A percentile compares a stretch with the other conserved stretches of the same genome.
These are phyloP conservation scores for Amanita subjunquillea DNA, from an alignment of 768 basidiomycete genomes.

Conservation along the genomic window DNA sequence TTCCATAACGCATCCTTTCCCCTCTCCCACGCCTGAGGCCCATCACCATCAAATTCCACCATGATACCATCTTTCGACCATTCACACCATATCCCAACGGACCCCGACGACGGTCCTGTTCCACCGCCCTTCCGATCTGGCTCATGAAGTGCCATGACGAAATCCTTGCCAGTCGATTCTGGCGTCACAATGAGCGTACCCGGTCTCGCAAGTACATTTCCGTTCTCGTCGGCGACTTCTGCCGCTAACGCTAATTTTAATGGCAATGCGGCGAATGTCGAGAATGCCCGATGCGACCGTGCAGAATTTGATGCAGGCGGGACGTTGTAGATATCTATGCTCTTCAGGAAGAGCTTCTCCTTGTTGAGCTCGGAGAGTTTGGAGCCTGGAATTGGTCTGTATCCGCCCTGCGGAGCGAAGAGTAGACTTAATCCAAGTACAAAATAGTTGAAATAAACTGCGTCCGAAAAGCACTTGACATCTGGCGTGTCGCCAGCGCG, in stretches of 20 bases:
- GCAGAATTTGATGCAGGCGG: slow-evolving; percentile 19
- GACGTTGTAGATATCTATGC: slow-evolving; percentile 78
- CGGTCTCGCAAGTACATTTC: slow-evolving; percentile 24
- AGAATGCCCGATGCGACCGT: slow-evolving; percentile 37
- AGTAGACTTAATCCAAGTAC: slow-evolving; percentile 73
- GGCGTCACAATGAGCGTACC: slow-evolving; percentile 29
- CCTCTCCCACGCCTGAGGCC: slow-evolving; percentile 80
- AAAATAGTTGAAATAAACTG: slow-evolving; percentile 81
- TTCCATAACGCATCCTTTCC: slow-evolving; percentile 78
- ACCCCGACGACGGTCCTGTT: slow-evolving; percentile 70
- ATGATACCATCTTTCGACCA: slow-evolving; percentile 77
- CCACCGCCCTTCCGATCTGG: slow-evolving; percentile 90
- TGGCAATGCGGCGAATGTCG: slow-evolving; percentile 46
- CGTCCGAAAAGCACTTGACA: slow-evolving; percentile 73
- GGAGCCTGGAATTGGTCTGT: slow-evolving; percentile 41
- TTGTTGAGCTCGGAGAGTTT: slow-evolving; percentile 36
- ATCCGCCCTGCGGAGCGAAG: slow-evolving; percentile 57
- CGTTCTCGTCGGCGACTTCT: slow-evolving; percentile 24
- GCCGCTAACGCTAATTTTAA: slow-evolving; percentile 15
- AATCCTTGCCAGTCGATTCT: slow-evolving; percentile 63
- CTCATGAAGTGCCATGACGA: slow-evolving; percentile 71
- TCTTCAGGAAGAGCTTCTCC: slow-evolving; percentile 32
- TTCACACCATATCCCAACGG: slow-evolving; percentile 90
- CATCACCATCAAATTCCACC: slow-evolving; percentile 79
- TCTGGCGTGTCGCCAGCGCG: slow-evolving; percentile 33